Evolutionary conservation across 257 asterid species (phyloP).

Genomic region (Ilex aquifolium): DNA sequence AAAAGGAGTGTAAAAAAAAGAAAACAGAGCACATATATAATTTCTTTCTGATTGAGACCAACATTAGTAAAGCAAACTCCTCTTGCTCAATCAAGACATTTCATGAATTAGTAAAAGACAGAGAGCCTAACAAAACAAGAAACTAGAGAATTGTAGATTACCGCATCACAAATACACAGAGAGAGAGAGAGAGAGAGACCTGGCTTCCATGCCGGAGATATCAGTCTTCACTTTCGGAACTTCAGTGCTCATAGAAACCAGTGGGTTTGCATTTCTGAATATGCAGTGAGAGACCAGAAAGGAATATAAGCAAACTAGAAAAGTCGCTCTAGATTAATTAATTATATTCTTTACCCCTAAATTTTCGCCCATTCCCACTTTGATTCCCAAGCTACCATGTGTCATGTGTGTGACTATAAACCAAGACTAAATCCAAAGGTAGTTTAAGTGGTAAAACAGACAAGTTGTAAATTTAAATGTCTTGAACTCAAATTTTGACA

Average conservation of each 20-base stretch:
- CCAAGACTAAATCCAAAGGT: too few relatives aligned
- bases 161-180: not conserved
- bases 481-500: too few relatives aligned
- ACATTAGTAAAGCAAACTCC: not conserved
- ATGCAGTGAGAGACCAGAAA: not conserved
- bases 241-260: constrained; percentile 3
- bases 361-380: too few relatives aligned
- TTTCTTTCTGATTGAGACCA: not conserved
- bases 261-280: not conserved
- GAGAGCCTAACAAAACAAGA: not conserved
- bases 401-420: too few relatives aligned
- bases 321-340: too few relatives aligned
- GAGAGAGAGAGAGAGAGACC: constrained; percentile 14
- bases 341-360: too few relatives aligned
- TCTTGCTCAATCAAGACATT: not conserved
- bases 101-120: too few relatives aligned
- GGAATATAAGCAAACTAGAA: too few relatives aligned
- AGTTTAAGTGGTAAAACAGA: too few relatives aligned
- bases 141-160: not conserved
- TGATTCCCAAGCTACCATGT: too few relatives aligned
- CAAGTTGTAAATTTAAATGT: too few relatives aligned
- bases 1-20: too few relatives aligned
- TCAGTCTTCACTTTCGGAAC: not conserved
- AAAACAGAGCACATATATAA: not conserved
- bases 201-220: constrained; percentile 16